Percentiles rank a stretch among this genome's conserved stretches.
Conservation (phyloP, 2,329 filamentous ascomycete genomes). For the Diaporthe sp. region DNA sequence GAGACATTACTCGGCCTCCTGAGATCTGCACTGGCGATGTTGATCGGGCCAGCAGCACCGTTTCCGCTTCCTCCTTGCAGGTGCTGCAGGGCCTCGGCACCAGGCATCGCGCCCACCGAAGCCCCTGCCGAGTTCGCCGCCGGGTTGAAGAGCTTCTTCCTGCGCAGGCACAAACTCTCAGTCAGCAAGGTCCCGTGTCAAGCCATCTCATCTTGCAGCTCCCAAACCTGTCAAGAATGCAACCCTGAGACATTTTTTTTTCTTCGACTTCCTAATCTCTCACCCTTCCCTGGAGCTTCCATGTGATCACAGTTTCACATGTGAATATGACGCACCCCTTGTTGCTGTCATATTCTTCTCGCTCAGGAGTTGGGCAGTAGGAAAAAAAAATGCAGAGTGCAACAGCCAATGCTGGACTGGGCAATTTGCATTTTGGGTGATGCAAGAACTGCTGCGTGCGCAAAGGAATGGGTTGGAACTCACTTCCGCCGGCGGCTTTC, state of each 20-base stretch:
- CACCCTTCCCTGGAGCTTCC: conserved; percentile 4
- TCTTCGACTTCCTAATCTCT: background rate
- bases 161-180: conserved; percentile 43
- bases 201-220: conserved; percentile 20
- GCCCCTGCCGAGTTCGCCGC: conserved; percentile 46
- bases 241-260: conserved; percentile 23
- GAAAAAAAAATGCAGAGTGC: background rate
- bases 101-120: conserved; percentile 45
- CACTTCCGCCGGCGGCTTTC: conserved; percentile 90
- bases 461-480: conserved; percentile 55
- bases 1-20: conserved; percentile 52
- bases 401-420: conserved; percentile 1
- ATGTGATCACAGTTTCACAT: conserved; percentile 42
- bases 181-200: conserved; percentile 25
- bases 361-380: background rate
- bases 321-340: conserved; percentile 31
- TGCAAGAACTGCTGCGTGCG: conserved; percentile 5
- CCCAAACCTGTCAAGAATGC: conserved; percentile 20
- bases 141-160: conserved; percentile 59
- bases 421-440: background rate
- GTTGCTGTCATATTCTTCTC: conserved; percentile 19
- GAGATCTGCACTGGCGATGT: conserved; percentile 54
- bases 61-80: conserved; percentile 49
- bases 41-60: conserved; percentile 49
- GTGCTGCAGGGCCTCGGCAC: conserved; percentile 59